Evolutionary conservation across 23 red algal genomes (phyloP), one percentile per base, ranked within the genome.

Genomic region (Gracilaria caudata): DNA sequence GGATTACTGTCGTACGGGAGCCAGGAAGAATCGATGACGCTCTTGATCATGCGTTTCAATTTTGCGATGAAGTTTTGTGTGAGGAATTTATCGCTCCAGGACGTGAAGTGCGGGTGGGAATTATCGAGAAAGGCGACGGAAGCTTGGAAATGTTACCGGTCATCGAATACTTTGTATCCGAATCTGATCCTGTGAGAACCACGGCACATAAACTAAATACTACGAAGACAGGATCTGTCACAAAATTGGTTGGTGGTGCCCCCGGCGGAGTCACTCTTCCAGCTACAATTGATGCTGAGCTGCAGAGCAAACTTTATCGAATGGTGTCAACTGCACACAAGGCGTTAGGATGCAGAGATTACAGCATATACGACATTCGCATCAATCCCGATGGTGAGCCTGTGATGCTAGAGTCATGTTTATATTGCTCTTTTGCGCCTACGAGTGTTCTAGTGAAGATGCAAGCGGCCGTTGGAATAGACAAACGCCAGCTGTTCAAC

Each of bases 291-390:
- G 90, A 86, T 51, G 26, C 38, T 21, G 55, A 30, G 36, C 75
- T 93, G 24, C 85, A 78, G 65, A 54, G 58, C 34, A 77, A 80
- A 72, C 53, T 93, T 20, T 72, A 79, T 25, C 40, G 46, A 44
- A 73, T 81, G 81, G 41, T 72, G 11, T 17, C 17, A 24, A 65
- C 36, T 34, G 90, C 90, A 38, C 90, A 93, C 81, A 75, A 54
- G 1, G 65, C 81, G 36, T 28, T 86, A 19, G 90, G 82, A 39
- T 93, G 90, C 71, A 58, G 70, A 38, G 90, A 93, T 81, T 93
- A 93, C 44, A 93, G 90, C 57, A 93, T 93, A 37, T 93, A 86
- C 44, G 90, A 93, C 54, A 55, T 86, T n/a, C 90, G 90, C 11
- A 46, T 93, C 16, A 40, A 86, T 68, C 68, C 81, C 3, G 40